Conservation (phyloP, 805 yeast genomes). For the Barnettozyma salicaria region DNA sequence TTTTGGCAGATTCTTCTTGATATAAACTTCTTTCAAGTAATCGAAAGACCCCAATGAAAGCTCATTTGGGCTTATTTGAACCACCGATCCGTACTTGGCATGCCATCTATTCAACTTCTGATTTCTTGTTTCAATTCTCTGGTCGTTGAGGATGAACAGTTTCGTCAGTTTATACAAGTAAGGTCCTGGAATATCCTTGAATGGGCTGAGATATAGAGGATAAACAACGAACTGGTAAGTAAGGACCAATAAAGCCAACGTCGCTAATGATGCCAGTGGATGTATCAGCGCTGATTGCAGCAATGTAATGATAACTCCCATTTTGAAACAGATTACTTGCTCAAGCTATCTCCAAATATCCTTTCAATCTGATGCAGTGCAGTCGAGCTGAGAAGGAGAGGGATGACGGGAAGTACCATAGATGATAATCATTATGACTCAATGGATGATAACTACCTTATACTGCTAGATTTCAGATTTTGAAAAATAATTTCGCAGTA, state of each 20-base stretch:
- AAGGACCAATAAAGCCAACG: slow-evolving; percentile 1
- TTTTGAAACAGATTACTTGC: too few relatives aligned
- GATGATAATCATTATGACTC: too few relatives aligned
- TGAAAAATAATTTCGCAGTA: too few relatives aligned
- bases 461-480: too few relatives aligned
- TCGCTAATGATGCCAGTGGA: slow-evolving; percentile 1
- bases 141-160: slow-evolving; percentile 35
- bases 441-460: too few relatives aligned
- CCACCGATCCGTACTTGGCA: slow-evolving; percentile 51
- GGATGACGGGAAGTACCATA: too few relatives aligned
- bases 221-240: slow-evolving; percentile 34
- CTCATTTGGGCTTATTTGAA: slow-evolving; percentile 56
- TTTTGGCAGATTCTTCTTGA: slow-evolving; percentile 49
- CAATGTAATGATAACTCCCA: not conserved
- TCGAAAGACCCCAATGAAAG: slow-evolving; percentile 49
- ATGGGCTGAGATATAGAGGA: slow-evolving; percentile 45
- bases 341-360: too few relatives aligned
- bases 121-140: slow-evolving; percentile 45
- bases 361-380: too few relatives aligned
- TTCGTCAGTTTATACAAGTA: slow-evolving; percentile 40
- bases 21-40: slow-evolving; percentile 49
- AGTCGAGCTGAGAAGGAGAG: too few relatives aligned
- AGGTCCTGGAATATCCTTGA: slow-evolving; percentile 55
- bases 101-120: slow-evolving; percentile 46
- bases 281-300: not conserved